Percentiles rank a stretch among this genome's conserved stretches.
These are phyloP conservation scores for Fusarium lateritium DNA, from an alignment of 2,329 filamentous ascomycete genomes.

Conservation along the genomic window DNA sequence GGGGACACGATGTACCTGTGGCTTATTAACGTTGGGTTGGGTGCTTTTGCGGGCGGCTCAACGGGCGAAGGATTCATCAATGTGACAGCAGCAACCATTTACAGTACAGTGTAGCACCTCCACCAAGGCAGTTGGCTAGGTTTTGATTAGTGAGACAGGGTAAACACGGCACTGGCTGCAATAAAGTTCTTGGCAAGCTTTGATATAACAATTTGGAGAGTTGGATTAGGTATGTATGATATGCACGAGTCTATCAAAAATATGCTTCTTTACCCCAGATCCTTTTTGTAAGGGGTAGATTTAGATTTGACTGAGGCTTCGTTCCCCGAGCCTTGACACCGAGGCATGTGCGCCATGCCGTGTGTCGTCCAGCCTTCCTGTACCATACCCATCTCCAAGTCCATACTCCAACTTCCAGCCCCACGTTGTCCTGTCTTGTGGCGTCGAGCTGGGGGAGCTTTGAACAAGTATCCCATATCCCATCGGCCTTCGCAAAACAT, in stretches of 20 bases:
- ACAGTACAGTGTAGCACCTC: not conserved
- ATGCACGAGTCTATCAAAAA: conserved; percentile 36
- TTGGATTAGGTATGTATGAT: conserved; percentile 36
- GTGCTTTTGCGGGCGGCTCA: conserved; percentile 30
- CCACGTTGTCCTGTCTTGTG: conserved; percentile 23
- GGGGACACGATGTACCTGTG: conserved; percentile 19
- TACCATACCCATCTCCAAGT: conserved; percentile 16
- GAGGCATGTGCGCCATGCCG: conserved; percentile 9
- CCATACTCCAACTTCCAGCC: conserved; percentile 2
- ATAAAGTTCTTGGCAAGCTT: conserved; percentile 5
- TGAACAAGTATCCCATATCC: conserved; percentile 19
- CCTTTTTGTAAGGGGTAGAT: conserved; percentile 6
- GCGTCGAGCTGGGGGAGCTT: conserved; percentile 17
- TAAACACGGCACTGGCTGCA: not conserved
- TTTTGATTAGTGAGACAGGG: conserved; percentile 3
- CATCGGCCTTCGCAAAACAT: conserved; percentile 19
- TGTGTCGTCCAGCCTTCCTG: conserved; percentile 7
- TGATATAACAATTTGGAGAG: conserved; percentile 18
- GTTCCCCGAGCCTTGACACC: conserved; percentile 9
- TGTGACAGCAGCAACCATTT: conserved; percentile 10
- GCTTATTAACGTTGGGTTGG: conserved; percentile 16
- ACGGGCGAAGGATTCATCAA: not conserved
- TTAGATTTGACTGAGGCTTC: conserved; percentile 12
- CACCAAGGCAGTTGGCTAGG: not conserved
- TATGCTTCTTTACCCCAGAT: conserved; percentile 30